These are phyloP conservation scores for Anisodus tanguticus DNA, from an alignment of 257 asterid species.

Conservation along the genomic window DNA sequence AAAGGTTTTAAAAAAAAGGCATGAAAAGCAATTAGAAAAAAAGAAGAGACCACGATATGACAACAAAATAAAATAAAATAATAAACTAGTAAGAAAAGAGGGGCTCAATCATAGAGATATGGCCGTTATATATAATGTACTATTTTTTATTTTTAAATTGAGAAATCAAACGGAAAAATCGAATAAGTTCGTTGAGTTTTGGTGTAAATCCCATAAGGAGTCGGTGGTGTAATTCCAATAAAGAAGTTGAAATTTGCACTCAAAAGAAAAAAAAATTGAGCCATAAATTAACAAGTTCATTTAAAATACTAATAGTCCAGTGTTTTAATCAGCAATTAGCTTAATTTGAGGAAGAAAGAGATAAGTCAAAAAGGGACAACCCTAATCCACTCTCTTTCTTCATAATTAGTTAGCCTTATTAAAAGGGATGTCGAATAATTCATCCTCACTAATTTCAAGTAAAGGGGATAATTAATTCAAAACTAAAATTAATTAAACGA, in stretches of 20 bases:
- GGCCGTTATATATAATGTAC: background rate
- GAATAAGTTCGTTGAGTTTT: constrained; percentile 32
- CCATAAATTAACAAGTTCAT: background rate
- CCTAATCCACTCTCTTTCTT: constrained; percentile 33
- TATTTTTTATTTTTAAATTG: background rate
- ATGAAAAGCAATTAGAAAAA: background rate
- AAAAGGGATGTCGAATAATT: constrained; percentile 44
- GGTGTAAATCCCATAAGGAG: constrained; percentile 30
- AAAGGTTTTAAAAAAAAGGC: background rate
- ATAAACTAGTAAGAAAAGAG: background rate
- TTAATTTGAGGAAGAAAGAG: constrained; percentile 42
- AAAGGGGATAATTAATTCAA: constrained; percentile 25
- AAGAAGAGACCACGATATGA: background rate
- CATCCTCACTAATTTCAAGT: constrained; percentile 43
- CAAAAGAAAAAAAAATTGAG: background rate
- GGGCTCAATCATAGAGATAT: constrained; percentile 25
- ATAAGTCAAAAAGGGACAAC: constrained; percentile 47
- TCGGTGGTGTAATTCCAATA: constrained; percentile 39
- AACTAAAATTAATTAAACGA: background rate
- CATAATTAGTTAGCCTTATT: constrained; percentile 46
- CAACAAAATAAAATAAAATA: background rate
- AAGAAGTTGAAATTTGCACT: background rate
- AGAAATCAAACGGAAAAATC: constrained; percentile 24
- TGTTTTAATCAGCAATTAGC: constrained; percentile 36
- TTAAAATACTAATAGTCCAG: background rate